Evolutionary conservation across 2,329 filamentous ascomycete species (phyloP), one percentile per base, ranked within the genome.

Genomic region (Dactylellina sp.): DNA sequence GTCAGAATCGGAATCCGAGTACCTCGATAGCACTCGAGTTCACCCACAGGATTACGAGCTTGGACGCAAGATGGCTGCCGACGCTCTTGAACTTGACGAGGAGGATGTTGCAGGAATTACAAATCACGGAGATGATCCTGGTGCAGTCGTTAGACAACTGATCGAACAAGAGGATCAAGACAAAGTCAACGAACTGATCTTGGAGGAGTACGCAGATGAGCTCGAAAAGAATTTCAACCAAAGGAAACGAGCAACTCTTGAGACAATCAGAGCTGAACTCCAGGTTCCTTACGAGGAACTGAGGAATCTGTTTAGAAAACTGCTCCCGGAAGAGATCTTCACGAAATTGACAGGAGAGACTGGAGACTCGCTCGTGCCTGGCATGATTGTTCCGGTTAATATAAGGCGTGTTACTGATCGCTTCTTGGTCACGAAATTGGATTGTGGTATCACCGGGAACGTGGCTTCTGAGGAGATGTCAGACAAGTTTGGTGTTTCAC

Each of bases 31-130:
- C 80, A 99, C 95, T 50, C 91, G 95, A 83, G 93, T 99, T 16
- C 95, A 99, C 79, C 95, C 95, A 0, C 95, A 99, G 83, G 95
- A 99, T 80, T 99, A 99, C 81, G 95, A 99, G 78, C 89, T 99
- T 75, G 95, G 93, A 53, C 91, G 94, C 78, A 99, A 99, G 83
- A 98, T 99, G 90, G 95, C 95, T 18, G 95, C 95, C 2, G 95
- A 99, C 84, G 95, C 95, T 14, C 85, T 99, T 52, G 94, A 97
- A 80, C 86, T 99, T 77, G 95, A 99, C 78, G 95, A 99, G 82
- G 95, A 99, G 83, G 95, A 99, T 79, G 92, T 99, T 80, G 96
- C 97, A 82, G 92, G 91, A 0, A 93, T 98, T 82, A 91, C 90
- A 3, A 92, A 96, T 76, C 92, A 97, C 79, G 66, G 71, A 16